Evolutionary conservation across 2,329 filamentous ascomycete species (phyloP).

Genomic region (Xylariaceae sp.): DNA sequence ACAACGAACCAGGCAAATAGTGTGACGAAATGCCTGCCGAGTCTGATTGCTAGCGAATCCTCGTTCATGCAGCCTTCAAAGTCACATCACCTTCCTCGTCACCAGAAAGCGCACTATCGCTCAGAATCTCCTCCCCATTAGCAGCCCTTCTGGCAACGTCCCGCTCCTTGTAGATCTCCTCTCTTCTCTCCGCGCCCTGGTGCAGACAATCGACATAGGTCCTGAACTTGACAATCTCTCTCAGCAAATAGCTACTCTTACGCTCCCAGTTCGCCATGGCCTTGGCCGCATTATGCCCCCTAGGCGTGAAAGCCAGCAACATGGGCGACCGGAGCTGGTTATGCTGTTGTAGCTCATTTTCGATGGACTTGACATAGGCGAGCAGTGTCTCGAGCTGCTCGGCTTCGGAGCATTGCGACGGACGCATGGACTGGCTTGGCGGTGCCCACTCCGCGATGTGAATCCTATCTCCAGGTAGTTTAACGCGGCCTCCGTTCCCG

Average conservation of each 20-base stretch:
- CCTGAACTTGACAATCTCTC: conserved; percentile 94
- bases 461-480: conserved; percentile 80
- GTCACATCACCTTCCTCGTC: conserved; percentile 16
- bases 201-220: conserved; percentile 88
- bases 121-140: conserved; percentile 40
- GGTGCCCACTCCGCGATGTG: conserved; percentile 85
- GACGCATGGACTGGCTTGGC: conserved; percentile 85
- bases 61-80: conserved; percentile 15
- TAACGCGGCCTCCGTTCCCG: conserved; percentile 52
- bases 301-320: conserved; percentile 83
- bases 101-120: conserved; percentile 30
- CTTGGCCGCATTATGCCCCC: conserved; percentile 74
- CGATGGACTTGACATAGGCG: conserved; percentile 79
- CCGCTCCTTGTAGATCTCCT: conserved; percentile 66
- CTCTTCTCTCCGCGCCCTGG: conserved; percentile 66
- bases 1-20: too few species aligned
- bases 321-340: conserved; percentile 86
- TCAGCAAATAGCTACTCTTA: conserved; percentile 85
- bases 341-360: conserved; percentile 80
- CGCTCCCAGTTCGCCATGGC: conserved; percentile 97
- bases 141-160: conserved; percentile 50
- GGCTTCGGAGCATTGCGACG: conserved; percentile 71
- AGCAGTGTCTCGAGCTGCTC: conserved; percentile 77
- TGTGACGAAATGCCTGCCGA: too few species aligned
- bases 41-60: not conserved